phyloP scores from a whole-genome alignment of 805 yeast genomes.

The Lipomyces chichibuensis region DNA sequence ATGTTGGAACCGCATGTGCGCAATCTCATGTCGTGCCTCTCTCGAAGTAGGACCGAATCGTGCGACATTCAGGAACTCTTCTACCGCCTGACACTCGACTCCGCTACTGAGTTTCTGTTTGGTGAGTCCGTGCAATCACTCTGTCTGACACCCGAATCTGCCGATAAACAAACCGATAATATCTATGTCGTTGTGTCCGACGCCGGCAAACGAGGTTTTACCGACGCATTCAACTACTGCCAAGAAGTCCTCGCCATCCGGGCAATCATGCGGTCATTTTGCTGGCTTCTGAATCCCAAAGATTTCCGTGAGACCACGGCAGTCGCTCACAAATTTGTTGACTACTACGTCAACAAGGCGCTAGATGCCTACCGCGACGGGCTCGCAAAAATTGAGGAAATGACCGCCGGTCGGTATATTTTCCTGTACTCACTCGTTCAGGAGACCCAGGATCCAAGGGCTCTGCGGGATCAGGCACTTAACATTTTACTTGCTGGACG shows the following conservation, averaged over 20 bases:
- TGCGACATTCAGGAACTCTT: conserved; percentile 42
- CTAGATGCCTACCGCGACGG: conserved; percentile 34
- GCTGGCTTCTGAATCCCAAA: conserved; percentile 33
- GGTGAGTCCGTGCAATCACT: conserved; percentile 43
- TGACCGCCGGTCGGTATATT: conserved; percentile 44
- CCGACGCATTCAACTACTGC: conserved; percentile 37
- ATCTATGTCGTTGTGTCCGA: conserved; percentile 18
- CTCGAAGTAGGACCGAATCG: conserved; percentile 11
- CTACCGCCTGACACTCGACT: conserved; percentile 43
- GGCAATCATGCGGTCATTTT: conserved; percentile 34
- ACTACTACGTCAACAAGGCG: conserved; percentile 49
- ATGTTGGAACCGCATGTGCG: conserved; percentile 40
- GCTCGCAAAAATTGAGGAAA: background rate
- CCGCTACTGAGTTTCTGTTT: conserved; percentile 46
- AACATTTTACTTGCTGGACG: conserved; percentile 59
- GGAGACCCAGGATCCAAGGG: conserved; percentile 53
- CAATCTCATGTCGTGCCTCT: conserved; percentile 31
- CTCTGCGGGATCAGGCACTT: conserved; percentile 56
- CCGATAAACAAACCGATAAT: background rate
- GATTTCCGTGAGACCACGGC: conserved; percentile 44
- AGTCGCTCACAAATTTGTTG: conserved; percentile 45
- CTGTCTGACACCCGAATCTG: conserved; percentile 12
- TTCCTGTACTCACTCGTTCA: conserved; percentile 55
- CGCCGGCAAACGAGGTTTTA: conserved; percentile 34
- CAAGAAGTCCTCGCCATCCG: conserved; percentile 35